phyloP scores from a whole-genome alignment of 768 basidiomycete species.

The Russula griseocarnosa region DNA sequence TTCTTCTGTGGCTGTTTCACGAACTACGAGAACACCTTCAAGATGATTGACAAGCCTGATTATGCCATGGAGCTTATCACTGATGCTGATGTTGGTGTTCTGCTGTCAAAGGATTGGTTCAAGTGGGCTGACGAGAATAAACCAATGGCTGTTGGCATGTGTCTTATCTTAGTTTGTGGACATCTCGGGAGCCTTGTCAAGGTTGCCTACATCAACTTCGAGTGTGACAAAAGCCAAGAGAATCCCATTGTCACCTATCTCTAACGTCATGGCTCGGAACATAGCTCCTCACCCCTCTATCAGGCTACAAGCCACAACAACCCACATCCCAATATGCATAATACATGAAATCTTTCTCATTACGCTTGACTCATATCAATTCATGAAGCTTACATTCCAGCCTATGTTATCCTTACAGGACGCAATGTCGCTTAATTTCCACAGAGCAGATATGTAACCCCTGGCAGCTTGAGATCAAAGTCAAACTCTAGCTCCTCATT shows the following conservation, averaged over 20 bases:
- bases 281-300: too few relatives aligned
- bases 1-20: conserved; percentile 92
- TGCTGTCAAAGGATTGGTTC: conserved; percentile 98
- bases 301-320: too few relatives aligned
- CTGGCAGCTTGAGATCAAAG: too few relatives aligned
- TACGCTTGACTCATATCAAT: too few relatives aligned
- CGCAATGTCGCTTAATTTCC: too few relatives aligned
- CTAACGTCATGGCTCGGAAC: conserved; percentile 81
- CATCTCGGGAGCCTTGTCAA: conserved; percentile 85
- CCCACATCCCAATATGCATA: too few relatives aligned
- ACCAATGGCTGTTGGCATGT: conserved; percentile 73
- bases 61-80: conserved; percentile 72
- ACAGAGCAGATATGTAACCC: too few relatives aligned
- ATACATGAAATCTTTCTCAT: too few relatives aligned
- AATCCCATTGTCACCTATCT: conserved; percentile 93
- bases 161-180: conserved; percentile 81
- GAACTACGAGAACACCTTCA: conserved; percentile 96
- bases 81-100: conserved; percentile 81
- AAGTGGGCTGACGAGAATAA: conserved; percentile 83
- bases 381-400: too few relatives aligned
- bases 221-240: conserved; percentile 81
- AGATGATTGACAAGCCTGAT: conserved; percentile 84
- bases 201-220: conserved; percentile 83
- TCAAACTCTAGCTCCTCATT: too few relatives aligned
- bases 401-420: too few relatives aligned